Evolutionary conservation across 148 eudicot species (phyloP).

Genomic region (Heliosperma pusillum): DNA sequence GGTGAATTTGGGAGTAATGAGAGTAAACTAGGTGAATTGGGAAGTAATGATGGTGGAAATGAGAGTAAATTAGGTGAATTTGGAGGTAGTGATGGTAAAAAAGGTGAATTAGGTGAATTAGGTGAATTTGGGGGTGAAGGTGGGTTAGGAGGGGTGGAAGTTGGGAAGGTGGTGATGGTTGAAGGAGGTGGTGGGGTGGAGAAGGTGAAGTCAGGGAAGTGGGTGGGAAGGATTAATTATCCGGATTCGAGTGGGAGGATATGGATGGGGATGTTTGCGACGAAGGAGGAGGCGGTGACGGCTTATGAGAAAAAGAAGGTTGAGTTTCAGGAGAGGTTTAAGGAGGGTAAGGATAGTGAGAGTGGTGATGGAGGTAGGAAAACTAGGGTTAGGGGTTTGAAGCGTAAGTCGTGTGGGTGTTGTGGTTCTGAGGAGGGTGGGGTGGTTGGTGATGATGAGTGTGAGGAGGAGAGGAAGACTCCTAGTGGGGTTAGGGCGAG

Average conservation of each 20-base stretch:
- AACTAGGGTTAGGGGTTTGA: constrained; percentile 22
- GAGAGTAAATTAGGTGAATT: background rate
- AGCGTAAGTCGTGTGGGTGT: constrained; percentile 6
- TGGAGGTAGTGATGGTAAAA: background rate
- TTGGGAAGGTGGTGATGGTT: background rate
- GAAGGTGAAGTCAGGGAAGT: constrained; percentile 28
- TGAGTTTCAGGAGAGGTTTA: constrained; percentile 26
- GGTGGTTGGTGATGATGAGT: constrained; percentile 9
- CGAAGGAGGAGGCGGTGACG: constrained; percentile 21
- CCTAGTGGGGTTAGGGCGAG: constrained; percentile 19
- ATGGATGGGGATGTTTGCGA: constrained; percentile 27
- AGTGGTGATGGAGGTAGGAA: constrained; percentile 16
- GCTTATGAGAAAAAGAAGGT: constrained; percentile 21
- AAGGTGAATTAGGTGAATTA: background rate
- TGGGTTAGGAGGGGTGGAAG: background rate
- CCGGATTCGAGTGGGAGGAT: constrained; percentile 15
- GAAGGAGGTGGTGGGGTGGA: constrained; percentile 17
- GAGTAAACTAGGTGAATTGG: background rate
- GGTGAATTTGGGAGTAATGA: background rate
- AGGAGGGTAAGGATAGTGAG: background rate
- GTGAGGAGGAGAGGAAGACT: background rate
- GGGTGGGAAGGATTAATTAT: constrained; percentile 23
- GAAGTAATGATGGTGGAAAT: background rate
- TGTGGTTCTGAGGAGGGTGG: constrained; percentile 11
- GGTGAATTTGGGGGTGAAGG: background rate